Evolutionary conservation across 1,284 basidiomycete species (phyloP).

Genomic region (Ustilago tritici): DNA sequence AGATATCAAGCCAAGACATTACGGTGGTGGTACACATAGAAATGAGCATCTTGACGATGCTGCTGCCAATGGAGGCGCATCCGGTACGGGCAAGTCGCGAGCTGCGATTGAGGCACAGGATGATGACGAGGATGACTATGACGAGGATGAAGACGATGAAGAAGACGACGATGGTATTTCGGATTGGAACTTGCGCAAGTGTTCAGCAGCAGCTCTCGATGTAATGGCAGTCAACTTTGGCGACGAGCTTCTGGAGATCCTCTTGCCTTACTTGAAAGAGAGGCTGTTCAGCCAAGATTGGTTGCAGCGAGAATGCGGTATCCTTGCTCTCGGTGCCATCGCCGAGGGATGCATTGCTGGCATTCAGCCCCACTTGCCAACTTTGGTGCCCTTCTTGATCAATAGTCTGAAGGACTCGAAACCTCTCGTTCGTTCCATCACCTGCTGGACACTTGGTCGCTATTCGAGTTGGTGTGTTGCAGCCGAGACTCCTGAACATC

Average conservation of each 20-base stretch:
- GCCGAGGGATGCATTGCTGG: slow-evolving; percentile 98
- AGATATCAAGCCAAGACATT: slow-evolving; percentile 94
- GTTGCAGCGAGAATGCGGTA: slow-evolving; percentile 94
- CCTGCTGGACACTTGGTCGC: slow-evolving; percentile 98
- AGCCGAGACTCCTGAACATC: slow-evolving; percentile 84
- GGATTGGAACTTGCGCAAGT: slow-evolving; percentile 99
- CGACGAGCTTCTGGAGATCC: slow-evolving; percentile 84
- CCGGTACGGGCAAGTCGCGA: slow-evolving; percentile 53
- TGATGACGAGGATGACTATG: slow-evolving; percentile 80
- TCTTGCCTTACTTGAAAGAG: slow-evolving; percentile 89
- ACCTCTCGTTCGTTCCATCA: slow-evolving; percentile 97
- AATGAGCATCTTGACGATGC: slow-evolving; percentile 66
- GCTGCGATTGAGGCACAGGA: slow-evolving; percentile 72
- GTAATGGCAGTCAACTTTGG: slow-evolving; percentile 94
- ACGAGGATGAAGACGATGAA: slow-evolving; percentile 88
- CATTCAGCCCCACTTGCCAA: slow-evolving; percentile 92
- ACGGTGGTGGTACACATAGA: slow-evolving; percentile 81
- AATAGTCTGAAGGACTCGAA: slow-evolving; percentile 90
- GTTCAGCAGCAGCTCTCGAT: slow-evolving; percentile 95
- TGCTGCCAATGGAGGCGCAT: slow-evolving; percentile 62
- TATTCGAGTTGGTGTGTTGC: slow-evolving; percentile 95
- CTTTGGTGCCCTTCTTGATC: slow-evolving; percentile 91
- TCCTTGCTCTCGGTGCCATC: slow-evolving; percentile 95
- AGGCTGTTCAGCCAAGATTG: slow-evolving; percentile 94
- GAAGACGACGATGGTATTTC: slow-evolving; percentile 97